Base-by-base conservation (phyloP, 352 stramenopile genomes). In the Phytophthora sansomeana region DNA sequence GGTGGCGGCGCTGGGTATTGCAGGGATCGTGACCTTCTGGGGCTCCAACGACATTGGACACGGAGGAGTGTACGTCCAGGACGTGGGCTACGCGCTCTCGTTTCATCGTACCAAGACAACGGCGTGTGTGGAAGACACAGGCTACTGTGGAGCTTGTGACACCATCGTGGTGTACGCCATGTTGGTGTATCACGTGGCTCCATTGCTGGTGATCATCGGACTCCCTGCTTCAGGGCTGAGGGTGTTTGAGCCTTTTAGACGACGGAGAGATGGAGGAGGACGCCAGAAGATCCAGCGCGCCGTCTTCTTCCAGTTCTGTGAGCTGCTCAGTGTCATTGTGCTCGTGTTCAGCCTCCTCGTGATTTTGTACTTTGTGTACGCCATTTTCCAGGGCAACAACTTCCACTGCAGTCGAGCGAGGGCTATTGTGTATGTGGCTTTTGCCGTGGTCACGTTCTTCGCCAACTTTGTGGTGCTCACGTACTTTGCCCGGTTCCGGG, bases 401-500 rank as follows among this genome's bases (percentile, higher is more conserved):
- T 92, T 95, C 43, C 65, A 85, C 49, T 95, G 87, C 63, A 75
- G 63, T 21, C 74, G 80, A 11, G 50, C 65, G 21, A 35, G 47
- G 11, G 58, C 74, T 6, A 75, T 81, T 49, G 21, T 78, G 17
- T 95, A 89, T 60, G 63, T 78, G 6, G 19, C 76, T 21, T 74
- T 74, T 19, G 83, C 80, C 0, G 61, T 88, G 16, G 41, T 89
- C 10, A 80, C 68, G 28, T 93, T 83, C 56, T 55, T 89, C 24
- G 65, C 62, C 32, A 79, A 82, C n/a, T 86, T 92, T 21, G 54
- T 90, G 17, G 79, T 90, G 58, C 69, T 96, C 43, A 87, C 78
- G 39, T 89, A 89, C 62, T 96, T 94, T 65, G 81, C 85, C 19
- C 87, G 85, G 10, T 96, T 96, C 70, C 82, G 87, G 32, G 87